Evolutionary conservation across 2,329 filamentous ascomycete species (phyloP), one percentile per base, ranked within the genome.

Genomic region (Penicillium brevicompactum): DNA sequence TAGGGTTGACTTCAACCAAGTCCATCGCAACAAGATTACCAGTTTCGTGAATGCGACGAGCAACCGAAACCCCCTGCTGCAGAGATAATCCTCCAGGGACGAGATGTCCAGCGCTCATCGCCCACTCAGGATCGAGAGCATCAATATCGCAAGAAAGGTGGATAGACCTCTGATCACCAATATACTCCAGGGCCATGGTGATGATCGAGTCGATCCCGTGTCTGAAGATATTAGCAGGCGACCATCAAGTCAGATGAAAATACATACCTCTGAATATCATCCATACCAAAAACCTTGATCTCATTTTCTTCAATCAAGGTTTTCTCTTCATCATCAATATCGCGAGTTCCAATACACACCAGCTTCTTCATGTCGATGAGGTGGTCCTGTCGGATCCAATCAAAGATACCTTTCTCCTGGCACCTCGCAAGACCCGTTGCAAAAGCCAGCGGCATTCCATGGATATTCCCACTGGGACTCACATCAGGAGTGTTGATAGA

Each of bases 401-500:
- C 8, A 34, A 47, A 47, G 45, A 47, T 34, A 32, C 45, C 45
- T 18, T 32, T 47, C 45, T 47, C 24, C 45, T 34, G 11, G 13
- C n/a, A 47, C 30, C 30, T 47, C 27, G 45, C 30, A 34, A 47
- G 24, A 14, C 45, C 45, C 3, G 45, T 47, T 16, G 45, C 45
- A 37, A 47, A 47, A n/a, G 45, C 45, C 11, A 47, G 45, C 4
- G 45, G 45, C 45, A 47, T 47, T 47, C 45, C 45, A 34, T 47
- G 30, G 13, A 47, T 47, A 47, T 47, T 34, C 30, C 45, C 45
- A 47, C 30, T 47, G 5, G 45, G 45, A 18, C 30, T 47, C 30
- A 21, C 11, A 5, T 47, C 8, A 1, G 45, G 45, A 11, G 45
- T 2, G 11, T 47, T 47, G 22, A 47, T 47, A 10, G 45, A 47